Base-by-base conservation (phyloP, 2,329 filamentous ascomycete genomes). In the Claviceps cyperi region DNA sequence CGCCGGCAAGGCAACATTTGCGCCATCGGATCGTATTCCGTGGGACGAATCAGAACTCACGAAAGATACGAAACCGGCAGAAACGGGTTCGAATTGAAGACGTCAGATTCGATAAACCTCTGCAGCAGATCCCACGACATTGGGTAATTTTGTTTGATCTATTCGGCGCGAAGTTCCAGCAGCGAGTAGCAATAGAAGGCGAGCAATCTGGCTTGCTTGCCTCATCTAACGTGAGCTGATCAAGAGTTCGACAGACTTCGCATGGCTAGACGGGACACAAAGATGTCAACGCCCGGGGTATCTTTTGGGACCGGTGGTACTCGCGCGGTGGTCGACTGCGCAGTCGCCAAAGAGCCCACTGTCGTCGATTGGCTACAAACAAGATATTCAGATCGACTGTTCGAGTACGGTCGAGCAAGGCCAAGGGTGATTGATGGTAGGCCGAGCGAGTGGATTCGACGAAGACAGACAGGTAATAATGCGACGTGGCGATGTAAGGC, bases 61-160 rank as follows among this genome's bases (percentile, higher is more conserved):
- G 86, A 86, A 63, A 92, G 80, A 70, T 92, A 92, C 57, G 86
- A 87, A 65, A 92, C 86, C 54, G 86, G 84, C 67, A 92, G 81
- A 68, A 89, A 91, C 56, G 87, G 86, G 70, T 91, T 84, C 71
- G 86, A 83, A 74, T 90, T 91, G 77, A 92, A 92, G 74, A 92
- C 85, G 75, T 92, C 86, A 73, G 84, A 89, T 77, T 91, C 86
- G 74, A 92, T 81, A 79, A 91, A 90, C 69, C 86, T 81, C 75
- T 87, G 84, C 66, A 92, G 78, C 73, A 92, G 76, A 74, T 90
- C 84, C 86, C 86, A 91, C 73, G 81, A 84, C 81, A 83, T 83
- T 73, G 67, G 54, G 59, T 60, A 39, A 28, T 50, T 5, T 19
- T n/a, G 3, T 43, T 43, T 47, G 43, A 39, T 48, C 48, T 11